Percentiles rank a stretch among this genome's conserved stretches.
Evolutionary conservation across 2,329 filamentous ascomycete species (phyloP).

Genomic region (Ophiostoma pallidulum): DNA sequence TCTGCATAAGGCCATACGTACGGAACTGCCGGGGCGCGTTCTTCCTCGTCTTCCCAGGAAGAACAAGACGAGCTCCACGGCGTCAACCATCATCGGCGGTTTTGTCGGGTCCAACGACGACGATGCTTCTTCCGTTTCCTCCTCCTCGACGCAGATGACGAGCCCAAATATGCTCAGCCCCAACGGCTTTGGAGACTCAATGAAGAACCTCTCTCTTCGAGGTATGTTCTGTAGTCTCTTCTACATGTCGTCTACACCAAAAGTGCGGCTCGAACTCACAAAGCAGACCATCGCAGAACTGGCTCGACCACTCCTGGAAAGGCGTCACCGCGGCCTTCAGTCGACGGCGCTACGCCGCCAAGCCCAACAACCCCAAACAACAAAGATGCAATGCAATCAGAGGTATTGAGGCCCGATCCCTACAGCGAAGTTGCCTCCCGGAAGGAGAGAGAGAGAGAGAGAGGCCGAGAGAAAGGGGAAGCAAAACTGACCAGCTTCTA

Average conservation of each 20-base stretch:
- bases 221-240: conserved; percentile 19
- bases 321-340: conserved; percentile 34
- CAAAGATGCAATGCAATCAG: conserved; percentile 15
- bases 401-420: conserved; percentile 20
- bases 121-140: conserved; percentile 73
- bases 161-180: conserved; percentile 18
- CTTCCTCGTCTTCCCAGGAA: conserved; percentile 81
- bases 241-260: no score
- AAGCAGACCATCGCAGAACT: conserved; percentile 28
- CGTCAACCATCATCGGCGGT: conserved; percentile 45
- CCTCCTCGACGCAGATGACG: conserved; percentile 59
- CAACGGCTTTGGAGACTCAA: conserved; percentile 23
- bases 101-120: conserved; percentile 56
- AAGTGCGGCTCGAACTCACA: not conserved
- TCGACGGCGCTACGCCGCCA: conserved; percentile 29
- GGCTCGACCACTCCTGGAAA: conserved; percentile 29
- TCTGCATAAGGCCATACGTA: conserved; percentile 68
- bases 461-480: no score
- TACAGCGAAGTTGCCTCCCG: no score
- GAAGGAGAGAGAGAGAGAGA: no score
- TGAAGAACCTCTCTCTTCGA: conserved; percentile 35
- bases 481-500: not conserved
- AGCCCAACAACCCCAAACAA: conserved; percentile 24
- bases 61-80: conserved; percentile 70
- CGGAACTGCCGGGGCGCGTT: conserved; percentile 84